phyloP scores from a whole-genome alignment of 2,329 filamentous ascomycete genomes.

The Venturia oleaginea region DNA sequence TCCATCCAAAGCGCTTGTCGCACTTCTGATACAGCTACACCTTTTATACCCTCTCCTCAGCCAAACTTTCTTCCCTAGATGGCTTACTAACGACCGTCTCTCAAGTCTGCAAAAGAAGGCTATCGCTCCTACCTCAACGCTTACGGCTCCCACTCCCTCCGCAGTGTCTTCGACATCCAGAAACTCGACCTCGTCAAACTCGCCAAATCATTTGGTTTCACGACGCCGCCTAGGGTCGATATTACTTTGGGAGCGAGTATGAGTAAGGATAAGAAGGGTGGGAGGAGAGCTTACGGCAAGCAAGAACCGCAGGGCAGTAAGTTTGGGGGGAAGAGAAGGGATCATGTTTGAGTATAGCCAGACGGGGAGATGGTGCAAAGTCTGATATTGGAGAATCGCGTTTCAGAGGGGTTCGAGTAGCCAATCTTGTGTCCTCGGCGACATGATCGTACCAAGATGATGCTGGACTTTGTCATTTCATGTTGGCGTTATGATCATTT shows the following conservation, averaged over 20 bases:
- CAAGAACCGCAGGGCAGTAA: slow-evolving; percentile 59
- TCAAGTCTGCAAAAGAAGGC: slow-evolving; percentile 54
- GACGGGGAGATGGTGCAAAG: not conserved
- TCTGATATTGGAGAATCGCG: too few species aligned
- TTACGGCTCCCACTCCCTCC: slow-evolving; percentile 77
- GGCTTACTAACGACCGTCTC: slow-evolving; percentile 12
- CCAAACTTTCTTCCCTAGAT: not conserved
- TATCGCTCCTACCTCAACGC: slow-evolving; percentile 91
- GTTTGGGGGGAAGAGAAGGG: slow-evolving; percentile 40
- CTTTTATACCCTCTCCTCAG: not conserved
- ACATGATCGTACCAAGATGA: too few species aligned
- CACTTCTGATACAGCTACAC: slow-evolving; percentile 55
- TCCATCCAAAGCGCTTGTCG: slow-evolving; percentile 67
- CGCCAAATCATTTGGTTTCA: slow-evolving; percentile 75
- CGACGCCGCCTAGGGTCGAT: slow-evolving; percentile 67
- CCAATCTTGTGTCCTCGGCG: too few species aligned
- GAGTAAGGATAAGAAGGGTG: slow-evolving; percentile 59
- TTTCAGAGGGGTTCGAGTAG: too few species aligned
- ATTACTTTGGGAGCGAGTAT: slow-evolving; percentile 69
- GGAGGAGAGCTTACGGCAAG: slow-evolving; percentile 64
- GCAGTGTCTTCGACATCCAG: slow-evolving; percentile 76
- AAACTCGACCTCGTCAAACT: slow-evolving; percentile 77
- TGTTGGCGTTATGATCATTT: too few species aligned
- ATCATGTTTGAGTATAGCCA: not conserved
- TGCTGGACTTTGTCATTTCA: too few species aligned